Percentiles rank a stretch among this genome's conserved stretches.
phyloP scores from a whole-genome alignment of 495 filamentous ascomycete genomes.

The Penicillium nucicola region DNA sequence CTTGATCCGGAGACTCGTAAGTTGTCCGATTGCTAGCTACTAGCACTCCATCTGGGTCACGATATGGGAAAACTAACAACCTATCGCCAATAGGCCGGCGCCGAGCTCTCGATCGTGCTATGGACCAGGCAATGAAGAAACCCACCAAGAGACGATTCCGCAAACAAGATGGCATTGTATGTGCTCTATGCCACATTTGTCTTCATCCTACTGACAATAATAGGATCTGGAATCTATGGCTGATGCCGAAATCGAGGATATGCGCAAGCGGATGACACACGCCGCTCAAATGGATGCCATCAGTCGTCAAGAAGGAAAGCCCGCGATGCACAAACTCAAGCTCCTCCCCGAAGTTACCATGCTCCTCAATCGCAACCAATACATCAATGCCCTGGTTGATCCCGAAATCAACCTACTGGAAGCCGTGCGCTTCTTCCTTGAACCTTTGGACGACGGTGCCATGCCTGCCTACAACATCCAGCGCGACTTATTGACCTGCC shows the following conservation, averaged over 20 bases:
- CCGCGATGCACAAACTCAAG: constrained; percentile 88
- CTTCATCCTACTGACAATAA: constrained; percentile 9
- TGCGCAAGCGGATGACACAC: constrained; percentile 87
- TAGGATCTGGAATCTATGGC: constrained; percentile 86
- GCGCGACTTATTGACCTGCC: constrained; percentile 80
- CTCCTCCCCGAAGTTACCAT: constrained; percentile 90
- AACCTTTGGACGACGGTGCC: constrained; percentile 87
- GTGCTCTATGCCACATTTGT: constrained; percentile 22
- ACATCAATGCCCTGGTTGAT: constrained; percentile 80
- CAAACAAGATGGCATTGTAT: constrained; percentile 85
- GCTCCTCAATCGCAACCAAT: constrained; percentile 79
- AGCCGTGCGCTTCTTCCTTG: constrained; percentile 94
- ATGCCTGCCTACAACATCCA: constrained; percentile 97
- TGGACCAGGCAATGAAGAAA: constrained; percentile 84
- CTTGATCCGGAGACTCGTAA: constrained; percentile 54
- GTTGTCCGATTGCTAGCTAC: constrained; percentile 5
- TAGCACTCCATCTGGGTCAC: neutral
- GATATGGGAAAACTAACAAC: constrained; percentile 5
- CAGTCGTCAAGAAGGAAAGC: constrained; percentile 70
- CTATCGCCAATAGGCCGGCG: constrained; percentile 56
- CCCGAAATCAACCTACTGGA: constrained; percentile 93
- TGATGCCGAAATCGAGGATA: constrained; percentile 82
- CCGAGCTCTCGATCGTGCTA: constrained; percentile 75
- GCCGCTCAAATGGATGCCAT: constrained; percentile 84
- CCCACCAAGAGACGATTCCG: constrained; percentile 68